Evolutionary conservation across 768 basidiomycete genomes (phyloP).

Genomic region (Leucocoprinus sp.): DNA sequence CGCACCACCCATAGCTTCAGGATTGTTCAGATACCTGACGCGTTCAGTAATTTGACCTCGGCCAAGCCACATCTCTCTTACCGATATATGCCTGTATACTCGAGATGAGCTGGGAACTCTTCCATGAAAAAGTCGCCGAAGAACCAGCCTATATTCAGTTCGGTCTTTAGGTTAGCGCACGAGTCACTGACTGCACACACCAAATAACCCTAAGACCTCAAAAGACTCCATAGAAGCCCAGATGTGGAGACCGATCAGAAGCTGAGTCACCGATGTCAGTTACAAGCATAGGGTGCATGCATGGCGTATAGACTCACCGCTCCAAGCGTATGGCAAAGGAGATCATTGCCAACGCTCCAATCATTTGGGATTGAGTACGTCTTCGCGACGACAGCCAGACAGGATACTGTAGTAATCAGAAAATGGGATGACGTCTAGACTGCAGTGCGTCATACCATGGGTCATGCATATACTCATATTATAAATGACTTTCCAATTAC

Average conservation of each 20-base stretch:
- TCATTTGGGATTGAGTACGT: conserved; percentile 75
- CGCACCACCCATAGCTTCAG: conserved; percentile 92
- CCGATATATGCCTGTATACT: conserved; percentile 97
- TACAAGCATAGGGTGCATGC: not conserved
- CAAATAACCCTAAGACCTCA: conserved; percentile 91
- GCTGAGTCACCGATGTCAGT: conserved; percentile 31
- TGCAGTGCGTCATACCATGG: conserved; percentile 48
- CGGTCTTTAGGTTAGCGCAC: not conserved
- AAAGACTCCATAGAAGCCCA: conserved; percentile 90
- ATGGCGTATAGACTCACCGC: conserved; percentile 41
- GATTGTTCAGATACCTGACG: conserved; percentile 82
- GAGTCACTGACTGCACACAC: conserved; percentile 31
- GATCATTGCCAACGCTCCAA: conserved; percentile 83
- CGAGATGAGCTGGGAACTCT: conserved; percentile 80
- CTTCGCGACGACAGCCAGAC: conserved; percentile 81
- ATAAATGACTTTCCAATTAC: conserved; percentile 91
- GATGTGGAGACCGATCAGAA: conserved; percentile 78
- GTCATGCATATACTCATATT: conserved; percentile 94
- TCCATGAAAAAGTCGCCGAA: conserved; percentile 98
- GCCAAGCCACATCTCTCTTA: conserved; percentile 20
- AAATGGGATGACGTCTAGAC: conserved; percentile 6
- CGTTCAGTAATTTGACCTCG: not conserved
- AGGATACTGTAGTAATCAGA: conserved; percentile 53
- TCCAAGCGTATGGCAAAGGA: conserved; percentile 85
- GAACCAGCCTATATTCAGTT: conserved; percentile 71